Base-by-base conservation (phyloP, 148 eudicot species). In the Cornus florida region DNA sequence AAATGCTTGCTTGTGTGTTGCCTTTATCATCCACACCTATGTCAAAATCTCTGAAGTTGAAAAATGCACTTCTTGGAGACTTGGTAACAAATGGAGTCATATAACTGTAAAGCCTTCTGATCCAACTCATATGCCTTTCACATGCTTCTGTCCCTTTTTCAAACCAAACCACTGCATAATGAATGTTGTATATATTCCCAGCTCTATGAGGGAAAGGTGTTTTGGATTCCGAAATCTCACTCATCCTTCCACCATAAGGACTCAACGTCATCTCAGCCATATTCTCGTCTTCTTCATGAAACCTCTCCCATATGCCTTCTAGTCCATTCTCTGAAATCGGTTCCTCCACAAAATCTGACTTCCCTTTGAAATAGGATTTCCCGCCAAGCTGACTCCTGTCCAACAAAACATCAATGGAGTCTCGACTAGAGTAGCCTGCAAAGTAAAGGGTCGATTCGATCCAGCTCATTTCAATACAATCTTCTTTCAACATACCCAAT, bases 1-100 rank as follows among this genome's bases (percentile, higher is more conserved):
- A 17, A 10, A 31, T 43, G 48, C 48, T 43, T 43, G 48, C 48
- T 2, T 43, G 48, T 43, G 48, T 43, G 10, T 41, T 12, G 28
- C 57, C 31, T 11, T n/a, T 72, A 9, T 46, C 12, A 12, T 83
- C 80, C 60, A 31, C 74, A 38, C 86, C 86, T 73, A 84, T 69
- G 62, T 84, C 86, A 62, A 84, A 84, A 75, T 84, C 86, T 70
- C 84, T 81, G 28, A 77, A 81, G 59, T 81, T 84, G 16, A 84
- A 48, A 69, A 77, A 84, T 23, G 86, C 19, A 77, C 48, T 17
- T 28, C 72, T 32, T 68, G 38, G 38, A 62, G 72, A 69, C 38
- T 56, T 71, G 9, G 86, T 80, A 9, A 81, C 86, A 70, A 68
- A 77, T 16, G 81, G 81, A 74, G 67, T 77, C 83, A 80, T 84